Conservation (phyloP, 192 early-diverging fungal species). For the Rhizoclosmatium globosum region DNA sequence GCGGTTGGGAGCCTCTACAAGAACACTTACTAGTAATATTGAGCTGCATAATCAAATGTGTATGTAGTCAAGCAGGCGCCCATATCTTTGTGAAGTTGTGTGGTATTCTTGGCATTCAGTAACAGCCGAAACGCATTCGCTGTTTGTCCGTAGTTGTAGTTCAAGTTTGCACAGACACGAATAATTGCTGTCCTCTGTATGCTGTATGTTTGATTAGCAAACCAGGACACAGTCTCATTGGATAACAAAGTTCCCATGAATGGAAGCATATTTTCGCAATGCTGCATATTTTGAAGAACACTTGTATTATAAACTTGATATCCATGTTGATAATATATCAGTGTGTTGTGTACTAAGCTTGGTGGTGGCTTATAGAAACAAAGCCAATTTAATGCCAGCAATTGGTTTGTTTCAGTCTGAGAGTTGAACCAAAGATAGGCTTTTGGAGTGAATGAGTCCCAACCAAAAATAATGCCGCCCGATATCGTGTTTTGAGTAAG, state of each 20-base stretch:
- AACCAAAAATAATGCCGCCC: neutral
- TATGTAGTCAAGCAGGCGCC: too few relatives aligned
- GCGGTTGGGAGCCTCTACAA: neutral
- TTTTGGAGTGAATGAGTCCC: neutral
- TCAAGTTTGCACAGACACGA: neutral
- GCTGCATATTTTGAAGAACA: neutral
- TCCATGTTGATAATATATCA: neutral
- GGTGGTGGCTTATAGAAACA: neutral
- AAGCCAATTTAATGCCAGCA: neutral
- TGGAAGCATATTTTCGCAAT: neutral
- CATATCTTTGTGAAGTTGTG: too few relatives aligned
- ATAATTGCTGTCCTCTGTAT: neutral
- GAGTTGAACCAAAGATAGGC: neutral
- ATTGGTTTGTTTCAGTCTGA: neutral
- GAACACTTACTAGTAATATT: neutral
- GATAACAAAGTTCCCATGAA: neutral
- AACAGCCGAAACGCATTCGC: neutral
- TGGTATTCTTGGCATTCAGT: too few relatives aligned
- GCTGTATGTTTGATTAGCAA: neutral
- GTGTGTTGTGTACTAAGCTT: neutral
- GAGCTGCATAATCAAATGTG: neutral
- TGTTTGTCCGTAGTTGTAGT: neutral
- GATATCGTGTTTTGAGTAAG: neutral
- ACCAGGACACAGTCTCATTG: neutral
- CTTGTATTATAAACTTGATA: neutral